Conservation (phyloP, 108 stramenopile species). For the Nitzschia sp. region DNA sequence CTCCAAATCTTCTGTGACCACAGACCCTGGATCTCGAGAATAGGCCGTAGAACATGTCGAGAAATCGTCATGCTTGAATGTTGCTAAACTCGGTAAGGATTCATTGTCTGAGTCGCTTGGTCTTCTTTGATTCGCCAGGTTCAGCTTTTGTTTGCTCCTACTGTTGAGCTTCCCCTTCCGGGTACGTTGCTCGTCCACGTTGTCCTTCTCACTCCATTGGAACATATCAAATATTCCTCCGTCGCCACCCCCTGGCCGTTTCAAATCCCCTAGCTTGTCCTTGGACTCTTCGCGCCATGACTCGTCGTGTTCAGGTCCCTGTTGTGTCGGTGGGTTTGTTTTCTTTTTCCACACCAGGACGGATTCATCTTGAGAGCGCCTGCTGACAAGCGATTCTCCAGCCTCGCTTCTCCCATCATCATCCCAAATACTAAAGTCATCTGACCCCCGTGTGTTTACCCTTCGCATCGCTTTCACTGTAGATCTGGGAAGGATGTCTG, state of each 20-base stretch:
- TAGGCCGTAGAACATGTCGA: conserved; percentile 4
- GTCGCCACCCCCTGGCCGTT: neutral
- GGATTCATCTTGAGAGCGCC: conserved; percentile 12
- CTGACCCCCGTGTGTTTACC: conserved; percentile 1
- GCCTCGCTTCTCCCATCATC: conserved; percentile 7
- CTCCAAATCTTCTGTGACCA: conserved; percentile 13
- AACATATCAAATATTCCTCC: conserved; percentile 22
- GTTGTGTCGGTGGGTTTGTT: neutral
- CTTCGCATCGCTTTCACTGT: conserved; percentile 18
- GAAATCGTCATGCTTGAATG: conserved; percentile 20
- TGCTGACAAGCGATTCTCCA: conserved; percentile 10
- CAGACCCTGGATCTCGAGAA: conserved; percentile 9
- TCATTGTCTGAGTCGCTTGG: conserved; percentile 3
- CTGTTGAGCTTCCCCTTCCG: conserved; percentile 8
- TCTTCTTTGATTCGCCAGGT: neutral
- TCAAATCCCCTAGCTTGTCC: neutral
- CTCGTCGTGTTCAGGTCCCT: neutral
- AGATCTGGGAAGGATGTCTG: conserved; percentile 20
- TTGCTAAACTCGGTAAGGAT: conserved; percentile 22
- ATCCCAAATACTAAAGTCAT: conserved; percentile 11
- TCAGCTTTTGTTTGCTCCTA: neutral
- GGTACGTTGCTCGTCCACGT: conserved; percentile 17
- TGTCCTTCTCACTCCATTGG: conserved; percentile 26
- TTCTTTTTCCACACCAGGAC: neutral
- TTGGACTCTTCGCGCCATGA: conserved; percentile 5